These are phyloP conservation scores for Hamamelis virginiana DNA, from an alignment of 164 flowering plant genomes.

Conservation along the genomic window DNA sequence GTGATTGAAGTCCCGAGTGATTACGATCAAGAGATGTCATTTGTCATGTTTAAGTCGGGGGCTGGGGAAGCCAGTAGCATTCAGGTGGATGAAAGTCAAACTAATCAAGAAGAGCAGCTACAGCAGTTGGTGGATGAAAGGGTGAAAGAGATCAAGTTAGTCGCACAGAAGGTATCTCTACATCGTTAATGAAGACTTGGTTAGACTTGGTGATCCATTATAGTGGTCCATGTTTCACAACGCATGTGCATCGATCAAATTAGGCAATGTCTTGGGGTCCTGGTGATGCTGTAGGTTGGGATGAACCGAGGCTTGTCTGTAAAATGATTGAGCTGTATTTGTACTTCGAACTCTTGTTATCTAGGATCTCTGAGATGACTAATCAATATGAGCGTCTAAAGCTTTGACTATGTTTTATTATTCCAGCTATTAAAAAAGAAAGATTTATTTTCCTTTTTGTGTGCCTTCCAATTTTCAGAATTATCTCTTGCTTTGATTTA, in stretches of 20 bases:
- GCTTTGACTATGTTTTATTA: neutral
- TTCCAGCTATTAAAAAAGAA: too few relatives aligned
- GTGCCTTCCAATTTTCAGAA: too few relatives aligned
- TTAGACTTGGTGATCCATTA: neutral
- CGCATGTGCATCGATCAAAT: neutral
- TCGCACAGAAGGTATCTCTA: conserved; percentile 59
- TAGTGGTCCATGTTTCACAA: neutral
- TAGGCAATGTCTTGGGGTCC: neutral
- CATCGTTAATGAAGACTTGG: conserved; percentile 7
- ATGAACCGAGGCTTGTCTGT: neutral
- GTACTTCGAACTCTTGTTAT: neutral
- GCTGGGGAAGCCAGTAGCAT: conserved; percentile 29
- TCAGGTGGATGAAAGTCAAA: conserved; percentile 45
- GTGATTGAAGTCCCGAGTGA: conserved; percentile 68
- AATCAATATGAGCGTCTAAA: neutral
- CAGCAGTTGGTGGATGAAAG: conserved; percentile 71
- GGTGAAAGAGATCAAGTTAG: conserved; percentile 50
- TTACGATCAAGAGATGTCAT: conserved; percentile 63
- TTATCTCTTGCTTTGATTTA: too few relatives aligned
- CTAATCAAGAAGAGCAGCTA: conserved; percentile 69
- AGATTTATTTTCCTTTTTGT: too few relatives aligned
- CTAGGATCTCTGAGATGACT: neutral
- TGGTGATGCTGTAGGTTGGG: neutral
- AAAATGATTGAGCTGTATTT: conserved; percentile 1
- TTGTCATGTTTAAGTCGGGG: conserved; percentile 65